A percentile compares a stretch with the other conserved stretches of the same genome.
Conservation (phyloP, 768 basidiomycete genomes). For the Boletales sp. region DNA sequence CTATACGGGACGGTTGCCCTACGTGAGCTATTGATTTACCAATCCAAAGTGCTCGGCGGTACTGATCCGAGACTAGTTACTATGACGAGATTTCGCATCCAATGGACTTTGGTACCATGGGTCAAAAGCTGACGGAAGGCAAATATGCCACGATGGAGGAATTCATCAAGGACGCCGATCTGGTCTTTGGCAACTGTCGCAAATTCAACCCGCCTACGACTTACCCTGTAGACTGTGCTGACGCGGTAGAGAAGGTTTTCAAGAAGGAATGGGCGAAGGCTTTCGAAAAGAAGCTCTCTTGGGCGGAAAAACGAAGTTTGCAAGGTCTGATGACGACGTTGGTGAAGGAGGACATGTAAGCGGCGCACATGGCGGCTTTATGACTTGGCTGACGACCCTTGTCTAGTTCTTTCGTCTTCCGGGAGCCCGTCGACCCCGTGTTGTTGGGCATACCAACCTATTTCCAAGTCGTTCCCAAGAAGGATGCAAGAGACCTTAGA, state of each 20-base stretch:
- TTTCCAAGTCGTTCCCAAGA: constrained; percentile 77
- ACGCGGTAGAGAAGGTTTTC: constrained; percentile 69
- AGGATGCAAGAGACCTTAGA: constrained; percentile 82
- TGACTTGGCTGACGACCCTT: background rate
- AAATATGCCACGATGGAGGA: constrained; percentile 80
- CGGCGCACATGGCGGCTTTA: background rate
- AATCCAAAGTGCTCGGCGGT: background rate
- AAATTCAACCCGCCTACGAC: constrained; percentile 87
- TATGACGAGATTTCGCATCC: constrained; percentile 87
- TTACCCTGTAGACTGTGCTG: constrained; percentile 68
- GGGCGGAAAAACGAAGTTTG: constrained; percentile 77
- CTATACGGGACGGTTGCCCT: constrained; percentile 79
- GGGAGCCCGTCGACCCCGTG: constrained; percentile 86
- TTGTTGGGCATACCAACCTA: constrained; percentile 82
- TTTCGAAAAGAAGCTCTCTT: constrained; percentile 67
- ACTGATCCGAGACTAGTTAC: constrained; percentile 52
- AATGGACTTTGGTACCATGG: constrained; percentile 91
- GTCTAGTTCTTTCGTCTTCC: constrained; percentile 70
- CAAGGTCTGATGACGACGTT: constrained; percentile 66
- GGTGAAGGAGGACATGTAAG: constrained; percentile 65
- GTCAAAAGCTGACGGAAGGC: constrained; percentile 57
- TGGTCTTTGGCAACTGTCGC: constrained; percentile 87
- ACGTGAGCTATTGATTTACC: constrained; percentile 54
- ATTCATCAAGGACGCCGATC: constrained; percentile 73
- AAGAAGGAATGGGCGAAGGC: constrained; percentile 85